Evolutionary conservation across 2,329 filamentous ascomycete genomes (phyloP).

Genomic region (Hypocrella siamensis): DNA sequence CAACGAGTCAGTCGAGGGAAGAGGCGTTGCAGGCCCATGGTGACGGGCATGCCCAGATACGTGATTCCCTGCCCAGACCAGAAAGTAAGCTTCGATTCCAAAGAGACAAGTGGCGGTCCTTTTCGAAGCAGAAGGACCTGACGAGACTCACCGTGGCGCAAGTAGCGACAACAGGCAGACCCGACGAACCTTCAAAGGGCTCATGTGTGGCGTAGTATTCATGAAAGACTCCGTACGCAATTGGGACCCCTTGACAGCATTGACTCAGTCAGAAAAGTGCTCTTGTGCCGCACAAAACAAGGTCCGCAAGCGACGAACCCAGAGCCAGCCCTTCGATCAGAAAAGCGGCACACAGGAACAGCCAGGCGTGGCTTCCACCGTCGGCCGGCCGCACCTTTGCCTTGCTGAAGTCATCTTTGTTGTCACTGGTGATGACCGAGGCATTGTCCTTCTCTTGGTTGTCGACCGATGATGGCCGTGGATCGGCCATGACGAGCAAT

Average conservation of each 20-base stretch:
- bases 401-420: conserved; percentile 1
- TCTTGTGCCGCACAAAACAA: too few species aligned
- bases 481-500: not conserved
- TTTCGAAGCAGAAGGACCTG: too few species aligned
- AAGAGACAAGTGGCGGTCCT: too few species aligned
- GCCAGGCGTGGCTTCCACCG: conserved; percentile 20
- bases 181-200: conserved; percentile 32
- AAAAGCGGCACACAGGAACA: conserved; percentile 11
- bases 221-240: conserved; percentile 51
- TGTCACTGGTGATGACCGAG: not conserved
- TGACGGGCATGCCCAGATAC: conserved; percentile 31
- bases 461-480: not conserved
- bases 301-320: conserved; percentile 4
- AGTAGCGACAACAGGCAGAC: conserved; percentile 44
- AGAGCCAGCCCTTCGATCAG: conserved; percentile 8
- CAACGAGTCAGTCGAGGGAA: conserved; percentile 21
- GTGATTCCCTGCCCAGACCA: conserved; percentile 25
- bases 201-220: conserved; percentile 43
- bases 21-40: conserved; percentile 25
- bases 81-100: too few species aligned
- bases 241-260: conserved; percentile 36
- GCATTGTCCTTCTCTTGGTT: conserved; percentile 1
- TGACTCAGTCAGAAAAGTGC: not conserved
- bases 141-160: conserved; percentile 27
- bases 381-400: conserved; percentile 7